Conservation (phyloP, 1,139 yeast species). For the Suhomyces bolitotheri region DNA sequence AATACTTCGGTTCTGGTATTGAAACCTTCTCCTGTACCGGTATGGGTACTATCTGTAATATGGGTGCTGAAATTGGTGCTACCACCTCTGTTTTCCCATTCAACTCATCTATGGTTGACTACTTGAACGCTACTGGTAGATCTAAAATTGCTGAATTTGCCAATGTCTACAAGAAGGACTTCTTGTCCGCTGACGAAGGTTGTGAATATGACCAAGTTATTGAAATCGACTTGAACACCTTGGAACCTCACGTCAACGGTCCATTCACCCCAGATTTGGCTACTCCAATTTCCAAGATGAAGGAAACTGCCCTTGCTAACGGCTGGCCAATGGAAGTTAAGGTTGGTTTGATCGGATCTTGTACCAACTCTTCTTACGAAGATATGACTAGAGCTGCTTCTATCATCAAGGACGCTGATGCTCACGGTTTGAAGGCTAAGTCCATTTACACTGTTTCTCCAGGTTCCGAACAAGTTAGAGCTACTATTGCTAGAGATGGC, state of each 20-base stretch:
- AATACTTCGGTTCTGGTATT: constrained; percentile 97
- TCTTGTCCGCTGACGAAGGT: constrained; percentile 89
- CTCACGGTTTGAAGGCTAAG: constrained; percentile 89
- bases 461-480: constrained; percentile 99
- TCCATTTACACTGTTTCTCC: constrained; percentile 93
- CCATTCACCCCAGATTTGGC: constrained; percentile 99
- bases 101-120: constrained; percentile 87
- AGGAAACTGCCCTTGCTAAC: constrained; percentile 81
- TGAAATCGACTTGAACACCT: constrained; percentile 90
- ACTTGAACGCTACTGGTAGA: constrained; percentile 88
- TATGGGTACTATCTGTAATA: constrained; percentile 99
- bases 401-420: constrained; percentile 85
- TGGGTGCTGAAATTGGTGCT: constrained; percentile 99
- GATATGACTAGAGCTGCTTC: constrained; percentile 98
- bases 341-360: constrained; percentile 97
- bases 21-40: constrained; percentile 97
- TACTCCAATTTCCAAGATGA: constrained; percentile 92
- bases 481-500: constrained; percentile 97
- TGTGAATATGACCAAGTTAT: constrained; percentile 94
- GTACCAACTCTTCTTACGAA: constrained; percentile 99
- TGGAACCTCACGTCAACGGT: constrained; percentile 98
- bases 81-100: constrained; percentile 98
- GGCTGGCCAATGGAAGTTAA: constrained; percentile 94
- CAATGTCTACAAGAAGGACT: constrained; percentile 68
- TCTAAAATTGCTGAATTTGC: constrained; percentile 82